Evolutionary conservation across 495 filamentous ascomycete genomes (phyloP), one percentile per base, ranked within the genome.

Genomic region (Pyrenopolyporus hunteri): DNA sequence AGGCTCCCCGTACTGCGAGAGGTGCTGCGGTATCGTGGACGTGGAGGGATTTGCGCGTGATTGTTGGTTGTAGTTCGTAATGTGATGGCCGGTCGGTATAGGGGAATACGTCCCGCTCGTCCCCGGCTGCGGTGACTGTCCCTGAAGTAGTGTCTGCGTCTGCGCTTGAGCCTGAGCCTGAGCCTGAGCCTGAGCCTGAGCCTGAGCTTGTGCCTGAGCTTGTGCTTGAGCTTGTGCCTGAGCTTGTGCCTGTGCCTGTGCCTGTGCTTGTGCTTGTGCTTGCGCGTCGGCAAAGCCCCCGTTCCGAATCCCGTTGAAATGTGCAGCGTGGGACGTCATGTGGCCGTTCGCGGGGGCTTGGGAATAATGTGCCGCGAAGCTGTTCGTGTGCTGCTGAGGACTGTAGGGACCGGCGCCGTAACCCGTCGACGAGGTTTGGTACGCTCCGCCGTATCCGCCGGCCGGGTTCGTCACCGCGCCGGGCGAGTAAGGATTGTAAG

Each of bases 1-100:
- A 5, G 69, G 44, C 14, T 71, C 69, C 10, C 56, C 59, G 23
- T 69, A 71, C 1, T 68, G 57, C 7, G 69, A 57, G 7, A 69
- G 45, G 58, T 79, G 79, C 31, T 72, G 69, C 26, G 70, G 60
- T 28, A 80, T 54, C 0, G 73, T 71, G 14, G 69, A 60, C 0
- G 72, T 67, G 0, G 74, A 71, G 14, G 73, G 66, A 40, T 73
- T 71, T 13, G 76, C 49, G 37, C 78, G 63, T 31, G 64, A 52
- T 29, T 59, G 58, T 14, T 62, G 62, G 13, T 13, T 54, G 17
- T 64, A 67, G 3, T 25, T 47, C 3, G 64, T 35, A 7, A 63
- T n/a, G 10, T 61, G 67, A 57, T 64, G 61, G 17, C 29, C 57
- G 28, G 61, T 56, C 19, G 68, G 57, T 39, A 70, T 29, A 4